phyloP scores from a whole-genome alignment of 805 yeast species.

The Soucietia sequanensis region DNA sequence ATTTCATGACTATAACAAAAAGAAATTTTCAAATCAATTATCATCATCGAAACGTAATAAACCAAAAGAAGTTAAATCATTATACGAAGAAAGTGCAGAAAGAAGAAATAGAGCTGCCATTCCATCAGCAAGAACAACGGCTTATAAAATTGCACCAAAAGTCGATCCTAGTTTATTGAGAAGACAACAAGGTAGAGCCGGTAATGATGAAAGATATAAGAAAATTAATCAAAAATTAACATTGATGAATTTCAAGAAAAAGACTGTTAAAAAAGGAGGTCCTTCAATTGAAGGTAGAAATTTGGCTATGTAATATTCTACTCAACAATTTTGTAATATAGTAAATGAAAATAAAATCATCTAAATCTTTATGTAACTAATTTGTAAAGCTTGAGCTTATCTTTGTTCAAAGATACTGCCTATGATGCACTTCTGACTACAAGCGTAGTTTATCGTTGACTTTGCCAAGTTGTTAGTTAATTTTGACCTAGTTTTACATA shows the following conservation, averaged over 20 bases:
- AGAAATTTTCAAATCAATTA: conserved; percentile 46
- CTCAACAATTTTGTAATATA: too few relatives aligned
- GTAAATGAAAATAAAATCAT: too few relatives aligned
- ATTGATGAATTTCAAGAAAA: conserved; percentile 47
- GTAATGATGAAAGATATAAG: conserved; percentile 74
- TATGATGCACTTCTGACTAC: too few relatives aligned
- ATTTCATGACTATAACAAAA: conserved; percentile 65
- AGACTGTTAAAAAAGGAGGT: conserved; percentile 59
- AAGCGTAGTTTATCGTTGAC: too few relatives aligned
- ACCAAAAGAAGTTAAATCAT: conserved; percentile 47
- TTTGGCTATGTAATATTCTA: conserved; percentile 34
- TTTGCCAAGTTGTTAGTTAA: too few relatives aligned
- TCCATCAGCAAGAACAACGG: conserved; percentile 86
- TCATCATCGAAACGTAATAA: conserved; percentile 28
- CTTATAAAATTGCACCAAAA: conserved; percentile 87
- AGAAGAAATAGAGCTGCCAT: conserved; percentile 94
- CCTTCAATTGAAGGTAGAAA: conserved; percentile 79
- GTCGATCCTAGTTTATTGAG: conserved; percentile 53
- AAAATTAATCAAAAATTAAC: conserved; percentile 64
- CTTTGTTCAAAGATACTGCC: too few relatives aligned
- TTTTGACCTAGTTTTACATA: too few relatives aligned
- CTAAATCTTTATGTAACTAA: too few relatives aligned
- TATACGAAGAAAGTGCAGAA: conserved; percentile 87
- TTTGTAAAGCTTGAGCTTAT: too few relatives aligned
- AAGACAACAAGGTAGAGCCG: conserved; percentile 46